Percentiles rank a stretch among this genome's conserved stretches.
phyloP scores from a whole-genome alignment of 228 moss, liverwort and hornwort genomes.

The Sphagnum magellanicum region DNA sequence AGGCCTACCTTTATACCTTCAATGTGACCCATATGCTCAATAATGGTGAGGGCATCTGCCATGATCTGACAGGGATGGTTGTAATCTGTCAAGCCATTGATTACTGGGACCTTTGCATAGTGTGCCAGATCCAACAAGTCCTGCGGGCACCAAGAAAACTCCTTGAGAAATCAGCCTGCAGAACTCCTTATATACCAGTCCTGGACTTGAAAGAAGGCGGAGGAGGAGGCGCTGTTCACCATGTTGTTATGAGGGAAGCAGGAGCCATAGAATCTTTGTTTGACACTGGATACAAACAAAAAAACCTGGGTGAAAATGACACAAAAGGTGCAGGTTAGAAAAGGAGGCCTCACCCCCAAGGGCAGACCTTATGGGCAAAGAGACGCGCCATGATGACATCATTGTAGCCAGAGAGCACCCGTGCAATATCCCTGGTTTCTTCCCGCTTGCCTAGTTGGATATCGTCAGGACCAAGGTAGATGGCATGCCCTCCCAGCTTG shows the following conservation, averaged over 20 bases:
- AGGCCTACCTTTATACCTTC: slow-evolving; percentile 78
- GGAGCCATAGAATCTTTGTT: too few species aligned
- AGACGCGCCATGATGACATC: slow-evolving; percentile 87
- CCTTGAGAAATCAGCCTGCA: too few species aligned
- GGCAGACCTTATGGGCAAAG: slow-evolving; percentile 64
- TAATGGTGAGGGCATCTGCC: slow-evolving; percentile 92
- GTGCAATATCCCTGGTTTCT: slow-evolving; percentile 82
- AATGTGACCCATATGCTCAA: slow-evolving; percentile 75
- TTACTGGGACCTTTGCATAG: slow-evolving; percentile 72
- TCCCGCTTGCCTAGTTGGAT: slow-evolving; percentile 88
- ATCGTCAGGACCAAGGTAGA: slow-evolving; percentile 91
- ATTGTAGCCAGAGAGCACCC: slow-evolving; percentile 83
- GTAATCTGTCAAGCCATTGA: slow-evolving; percentile 96
- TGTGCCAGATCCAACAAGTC: slow-evolving; percentile 78
- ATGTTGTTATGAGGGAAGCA: too few species aligned
- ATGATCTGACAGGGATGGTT: slow-evolving; percentile 99
- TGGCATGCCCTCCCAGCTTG: slow-evolving; percentile 72
- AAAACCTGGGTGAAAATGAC: not conserved
- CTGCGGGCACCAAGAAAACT: slow-evolving; percentile 26
- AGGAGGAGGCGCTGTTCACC: too few species aligned
- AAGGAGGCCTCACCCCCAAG: slow-evolving; percentile 8
- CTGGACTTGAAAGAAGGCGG: too few species aligned
- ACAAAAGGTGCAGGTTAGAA: not conserved
- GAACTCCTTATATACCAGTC: too few species aligned
- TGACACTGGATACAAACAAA: not conserved